Conservation (phyloP, 2,329 filamentous ascomycete species). For the Acarospora socialis region DNA sequence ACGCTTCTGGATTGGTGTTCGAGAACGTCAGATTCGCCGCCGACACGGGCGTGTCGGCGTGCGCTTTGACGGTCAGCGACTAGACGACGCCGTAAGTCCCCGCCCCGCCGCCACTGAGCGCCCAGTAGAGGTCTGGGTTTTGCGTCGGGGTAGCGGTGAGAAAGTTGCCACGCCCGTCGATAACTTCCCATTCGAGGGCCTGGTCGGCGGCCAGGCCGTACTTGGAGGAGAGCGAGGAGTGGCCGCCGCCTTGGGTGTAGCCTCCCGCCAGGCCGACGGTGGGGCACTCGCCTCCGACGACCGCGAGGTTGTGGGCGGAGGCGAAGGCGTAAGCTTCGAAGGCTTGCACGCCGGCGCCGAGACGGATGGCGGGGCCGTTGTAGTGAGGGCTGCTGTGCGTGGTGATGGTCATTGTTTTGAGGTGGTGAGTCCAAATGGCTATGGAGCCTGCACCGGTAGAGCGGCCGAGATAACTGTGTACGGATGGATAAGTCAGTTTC, state of each 20-base stretch:
- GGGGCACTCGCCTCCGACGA: conserved; percentile 41
- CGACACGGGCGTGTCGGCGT: conserved; percentile 30
- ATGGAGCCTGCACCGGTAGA: conserved; percentile 47
- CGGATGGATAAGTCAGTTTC: too few relatives aligned
- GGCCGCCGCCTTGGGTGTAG: conserved; percentile 47
- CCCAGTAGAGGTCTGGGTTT: conserved; percentile 50
- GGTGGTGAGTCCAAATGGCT: conserved; percentile 42
- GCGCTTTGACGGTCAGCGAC: conserved; percentile 39
- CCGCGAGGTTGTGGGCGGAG: conserved; percentile 29
- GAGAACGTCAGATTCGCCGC: conserved; percentile 33
- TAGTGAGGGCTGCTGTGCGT: conserved; percentile 31
- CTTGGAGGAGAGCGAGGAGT: conserved; percentile 37
- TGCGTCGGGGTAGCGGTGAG: conserved; percentile 32
- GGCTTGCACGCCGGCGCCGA: conserved; percentile 42
- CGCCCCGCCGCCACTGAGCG: conserved; percentile 37
- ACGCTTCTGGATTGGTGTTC: conserved; percentile 29
- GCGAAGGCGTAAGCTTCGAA: conserved; percentile 34
- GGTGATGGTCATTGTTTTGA: conserved; percentile 35
- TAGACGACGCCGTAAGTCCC: conserved; percentile 38
- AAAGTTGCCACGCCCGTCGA: conserved; percentile 38
- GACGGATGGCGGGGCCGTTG: conserved; percentile 35
- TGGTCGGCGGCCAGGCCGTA: conserved; percentile 48
- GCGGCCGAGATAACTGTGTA: conserved; percentile 40
- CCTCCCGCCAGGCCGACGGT: conserved; percentile 46
- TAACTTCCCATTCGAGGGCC: conserved; percentile 40